Evolutionary conservation across 495 filamentous ascomycete genomes (phyloP), one percentile per base, ranked within the genome.

Genomic region (Viridothelium virens): DNA sequence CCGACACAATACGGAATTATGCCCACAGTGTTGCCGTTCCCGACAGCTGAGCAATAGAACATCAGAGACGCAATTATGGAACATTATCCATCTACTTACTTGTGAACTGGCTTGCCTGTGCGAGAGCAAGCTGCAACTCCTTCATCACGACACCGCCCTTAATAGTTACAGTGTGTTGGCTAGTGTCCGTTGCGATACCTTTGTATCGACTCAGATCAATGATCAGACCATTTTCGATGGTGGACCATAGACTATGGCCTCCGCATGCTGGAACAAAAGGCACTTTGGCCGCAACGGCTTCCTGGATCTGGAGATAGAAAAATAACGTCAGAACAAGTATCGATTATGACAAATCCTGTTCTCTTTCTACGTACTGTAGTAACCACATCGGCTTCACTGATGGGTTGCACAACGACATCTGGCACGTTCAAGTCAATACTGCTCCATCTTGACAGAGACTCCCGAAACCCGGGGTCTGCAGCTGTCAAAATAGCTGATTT

Each of bases 201-300:
- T 70, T 74, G 65, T 66, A 74, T 11, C 61, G 56, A 48, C 71
- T 66, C 14, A 79, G 62, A 62, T 79, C 77, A 63, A 79, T 69
- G n/a, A 77, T 67, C 34, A 77, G 65, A 38, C 77, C 77, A 18
- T 63, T 39, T 33, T 68, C 65, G 10, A 33, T 46, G 6, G 39
- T 31, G 0, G 39, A 48, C 48, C 48, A 53, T 11, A 18, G 48
- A 53, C 48, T 53, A 18, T 53, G 48, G 5, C 48, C 48, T 5
- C 48, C 48, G 5, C 12, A 5, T 2, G 48, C 48, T 5, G 48
- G 9, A 18, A 53, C 48, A 5, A 53, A 18, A 14, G 48, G 48
- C 9, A 53, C 48, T 11, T 18, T 18, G 9, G 48, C 48, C 5
- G 5, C n/a, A 14, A 18, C 5, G 5, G 48, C 48, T 18, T 53